phyloP scores from a whole-genome alignment of 805 yeast genomes.

The Saccharomycopsis babjevae region DNA sequence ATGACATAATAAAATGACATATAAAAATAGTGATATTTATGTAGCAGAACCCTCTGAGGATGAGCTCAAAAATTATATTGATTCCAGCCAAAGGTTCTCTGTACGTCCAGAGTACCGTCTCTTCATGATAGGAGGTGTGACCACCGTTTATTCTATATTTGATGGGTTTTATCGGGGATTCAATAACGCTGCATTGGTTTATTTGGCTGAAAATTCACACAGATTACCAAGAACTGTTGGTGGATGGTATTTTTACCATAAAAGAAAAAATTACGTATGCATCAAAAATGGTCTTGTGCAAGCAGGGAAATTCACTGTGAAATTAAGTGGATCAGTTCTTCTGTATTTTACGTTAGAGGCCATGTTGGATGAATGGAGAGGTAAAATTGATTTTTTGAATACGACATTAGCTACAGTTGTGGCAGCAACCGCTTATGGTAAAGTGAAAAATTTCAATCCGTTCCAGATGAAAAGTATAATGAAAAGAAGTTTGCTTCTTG shows the following conservation, averaged over 20 bases:
- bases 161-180: constrained; percentile 56
- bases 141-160: constrained; percentile 35
- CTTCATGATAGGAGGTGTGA: constrained; percentile 30
- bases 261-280: constrained; percentile 69
- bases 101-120: constrained; percentile 38
- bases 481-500: constrained; percentile 46
- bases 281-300: constrained; percentile 40
- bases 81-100: constrained; percentile 34
- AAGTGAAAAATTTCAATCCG: constrained; percentile 27
- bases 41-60: neutral
- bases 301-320: constrained; percentile 36
- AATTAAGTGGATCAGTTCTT: constrained; percentile 36
- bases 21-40: neutral
- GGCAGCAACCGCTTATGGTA: constrained; percentile 44
- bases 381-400: constrained; percentile 48
- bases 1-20: neutral
- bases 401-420: constrained; percentile 49
- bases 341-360: constrained; percentile 55
- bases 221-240: constrained; percentile 66
- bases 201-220: constrained; percentile 73
- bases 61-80: constrained; percentile 1
- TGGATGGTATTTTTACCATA: constrained; percentile 85
- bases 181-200: constrained; percentile 43
- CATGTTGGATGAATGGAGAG: constrained; percentile 41
- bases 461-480: constrained; percentile 35